Evolutionary conservation across 257 asterid genomes (phyloP).

Genomic region (Scutellaria barbata): DNA sequence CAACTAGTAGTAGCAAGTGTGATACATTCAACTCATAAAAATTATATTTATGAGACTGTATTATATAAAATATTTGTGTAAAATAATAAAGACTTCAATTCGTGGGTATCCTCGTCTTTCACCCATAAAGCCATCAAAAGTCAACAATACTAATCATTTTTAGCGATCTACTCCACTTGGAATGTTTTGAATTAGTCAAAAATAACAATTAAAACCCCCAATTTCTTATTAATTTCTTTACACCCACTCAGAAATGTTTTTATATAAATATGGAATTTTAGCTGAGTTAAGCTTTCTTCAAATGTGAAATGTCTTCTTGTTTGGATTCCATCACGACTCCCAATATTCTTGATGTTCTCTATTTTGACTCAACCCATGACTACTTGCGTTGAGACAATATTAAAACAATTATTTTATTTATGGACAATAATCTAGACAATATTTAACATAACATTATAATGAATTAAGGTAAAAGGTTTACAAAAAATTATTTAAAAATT

Average conservation of each 20-base stretch:
- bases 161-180: slow-evolving; percentile 70
- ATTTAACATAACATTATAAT: not conserved
- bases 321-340: slow-evolving; percentile 45
- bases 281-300: slow-evolving; percentile 23
- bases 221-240: slow-evolving; percentile 19
- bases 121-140: slow-evolving; percentile 42
- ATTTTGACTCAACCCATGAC: slow-evolving; percentile 33
- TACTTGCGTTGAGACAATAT: slow-evolving; percentile 24
- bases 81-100: not conserved
- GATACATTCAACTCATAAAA: too few relatives aligned
- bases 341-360: slow-evolving; percentile 34
- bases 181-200: slow-evolving; percentile 57
- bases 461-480: slow-evolving; percentile 5
- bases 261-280: not conserved
- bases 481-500: not conserved
- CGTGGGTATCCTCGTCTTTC: slow-evolving; percentile 27
- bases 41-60: too few relatives aligned
- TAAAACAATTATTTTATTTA: not conserved
- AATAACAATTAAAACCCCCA: slow-evolving; percentile 25
- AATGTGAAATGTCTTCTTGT: slow-evolving; percentile 49
- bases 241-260: not conserved
- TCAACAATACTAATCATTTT: slow-evolving; percentile 61
- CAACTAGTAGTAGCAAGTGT: too few relatives aligned
- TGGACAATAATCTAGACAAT: slow-evolving; percentile 7
- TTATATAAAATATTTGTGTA: too few relatives aligned